A percentile compares a stretch with the other conserved stretches of the same genome.
phyloP scores from a whole-genome alignment of 805 yeast species.

The Saccharomycopsis lassenensis region DNA sequence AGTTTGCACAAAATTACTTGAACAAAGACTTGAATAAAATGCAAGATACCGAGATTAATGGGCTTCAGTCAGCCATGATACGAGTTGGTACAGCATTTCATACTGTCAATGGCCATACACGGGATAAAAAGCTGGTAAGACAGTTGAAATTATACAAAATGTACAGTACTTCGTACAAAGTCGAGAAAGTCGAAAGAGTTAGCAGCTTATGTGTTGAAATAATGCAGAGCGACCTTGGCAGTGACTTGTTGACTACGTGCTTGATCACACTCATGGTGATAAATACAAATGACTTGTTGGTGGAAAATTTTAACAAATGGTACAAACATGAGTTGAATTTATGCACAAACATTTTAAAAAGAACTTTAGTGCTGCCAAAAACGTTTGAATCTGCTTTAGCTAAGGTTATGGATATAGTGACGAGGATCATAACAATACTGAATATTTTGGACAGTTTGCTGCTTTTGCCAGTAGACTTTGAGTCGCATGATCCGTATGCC shows the following conservation, averaged over 20 bases:
- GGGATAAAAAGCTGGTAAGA: constrained; percentile 2
- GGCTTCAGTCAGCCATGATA: too few species aligned
- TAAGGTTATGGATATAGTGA: too few species aligned
- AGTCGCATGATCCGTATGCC: too few species aligned
- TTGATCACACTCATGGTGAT: constrained; percentile 11
- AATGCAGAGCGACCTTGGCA: constrained; percentile 7
- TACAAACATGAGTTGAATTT: constrained; percentile 8
- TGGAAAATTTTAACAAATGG: constrained; percentile 9
- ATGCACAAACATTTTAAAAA: constrained; percentile 9
- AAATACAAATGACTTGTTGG: constrained; percentile 13
- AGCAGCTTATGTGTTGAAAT: constrained; percentile 22
- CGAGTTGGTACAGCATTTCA: too few species aligned
- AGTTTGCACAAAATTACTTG: too few species aligned
- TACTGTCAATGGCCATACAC: constrained; percentile 1
- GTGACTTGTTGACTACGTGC: neutral
- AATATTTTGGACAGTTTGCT: neutral
- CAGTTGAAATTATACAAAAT: constrained; percentile 10
- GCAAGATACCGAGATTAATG: too few species aligned
- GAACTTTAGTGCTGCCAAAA: constrained; percentile 15
- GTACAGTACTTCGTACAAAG: constrained; percentile 11
- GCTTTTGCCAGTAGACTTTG: neutral
- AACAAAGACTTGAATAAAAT: too few species aligned
- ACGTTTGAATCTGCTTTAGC: constrained; percentile 12
- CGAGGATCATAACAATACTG: too few species aligned
- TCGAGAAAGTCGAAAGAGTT: constrained; percentile 7